These are phyloP conservation scores for Polyporus tsugae DNA, from an alignment of 1,284 basidiomycete species.

Conservation along the genomic window DNA sequence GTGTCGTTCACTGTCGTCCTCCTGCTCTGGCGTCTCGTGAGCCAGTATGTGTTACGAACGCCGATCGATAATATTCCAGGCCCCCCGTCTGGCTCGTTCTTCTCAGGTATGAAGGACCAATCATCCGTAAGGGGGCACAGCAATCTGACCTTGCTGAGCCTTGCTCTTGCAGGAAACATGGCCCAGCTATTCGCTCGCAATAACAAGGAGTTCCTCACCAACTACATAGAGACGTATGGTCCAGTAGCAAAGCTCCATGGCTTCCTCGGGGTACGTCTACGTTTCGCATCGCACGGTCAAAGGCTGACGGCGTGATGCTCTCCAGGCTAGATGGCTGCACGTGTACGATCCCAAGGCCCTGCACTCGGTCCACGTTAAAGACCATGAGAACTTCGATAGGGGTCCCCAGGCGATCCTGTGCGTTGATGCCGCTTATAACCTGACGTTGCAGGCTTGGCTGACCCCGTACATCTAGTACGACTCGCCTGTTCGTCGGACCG, in stretches of 20 bases:
- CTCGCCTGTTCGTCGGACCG: neutral
- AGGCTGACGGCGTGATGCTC: neutral
- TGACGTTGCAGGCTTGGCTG: neutral
- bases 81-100: constrained; percentile 10
- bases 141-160: neutral
- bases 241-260: constrained; percentile 8
- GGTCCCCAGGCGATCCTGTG: neutral
- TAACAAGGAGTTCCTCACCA: constrained; percentile 4
- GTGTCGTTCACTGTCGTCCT: neutral
- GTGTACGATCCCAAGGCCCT: constrained; percentile 12
- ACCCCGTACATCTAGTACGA: neutral
- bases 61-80: constrained; percentile 21
- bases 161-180: constrained; percentile 10
- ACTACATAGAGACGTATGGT: constrained; percentile 4
- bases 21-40: constrained; percentile 8
- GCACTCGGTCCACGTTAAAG: constrained; percentile 13
- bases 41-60: constrained; percentile 14
- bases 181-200: constrained; percentile 3
- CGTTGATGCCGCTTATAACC: neutral
- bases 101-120: constrained; percentile 1
- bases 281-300: neutral
- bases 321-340: constrained; percentile 1
- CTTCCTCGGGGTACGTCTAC: constrained; percentile 13
- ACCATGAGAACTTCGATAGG: constrained; percentile 1
- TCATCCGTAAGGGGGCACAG: neutral